These are phyloP conservation scores for Chalara sp. DNA, from an alignment of 2,329 filamentous ascomycete genomes.

Conservation along the genomic window DNA sequence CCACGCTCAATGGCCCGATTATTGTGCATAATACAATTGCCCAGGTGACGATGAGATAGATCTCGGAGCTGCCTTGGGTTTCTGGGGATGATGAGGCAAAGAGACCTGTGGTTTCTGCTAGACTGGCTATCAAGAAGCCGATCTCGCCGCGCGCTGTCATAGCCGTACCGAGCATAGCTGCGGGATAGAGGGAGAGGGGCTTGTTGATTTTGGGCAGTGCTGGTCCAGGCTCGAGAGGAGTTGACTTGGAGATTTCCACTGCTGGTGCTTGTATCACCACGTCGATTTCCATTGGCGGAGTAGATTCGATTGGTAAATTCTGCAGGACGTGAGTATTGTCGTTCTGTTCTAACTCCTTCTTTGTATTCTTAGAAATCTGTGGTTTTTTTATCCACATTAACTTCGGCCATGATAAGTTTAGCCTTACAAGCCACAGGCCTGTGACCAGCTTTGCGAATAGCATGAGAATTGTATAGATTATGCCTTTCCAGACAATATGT, in stretches of 20 bases:
- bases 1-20: conserved; percentile 40
- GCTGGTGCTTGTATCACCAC: too few species aligned
- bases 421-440: conserved; percentile 46
- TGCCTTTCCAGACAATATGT: conserved; percentile 59
- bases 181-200: too few species aligned
- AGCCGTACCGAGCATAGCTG: conserved; percentile 27
- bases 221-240: too few species aligned
- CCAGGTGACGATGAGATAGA: conserved; percentile 46
- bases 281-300: too few species aligned
- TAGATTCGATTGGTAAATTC: too few species aligned
- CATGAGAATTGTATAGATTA: conserved; percentile 69
- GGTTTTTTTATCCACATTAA: too few species aligned
- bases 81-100: neutral
- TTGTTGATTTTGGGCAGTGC: too few species aligned
- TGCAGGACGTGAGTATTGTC: too few species aligned
- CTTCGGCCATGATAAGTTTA: neutral
- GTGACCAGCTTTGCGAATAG: conserved; percentile 53
- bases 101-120: conserved; percentile 48
- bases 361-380: too few species aligned
- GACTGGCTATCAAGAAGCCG: conserved; percentile 65
- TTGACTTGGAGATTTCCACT: too few species aligned
- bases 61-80: conserved; percentile 16
- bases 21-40: conserved; percentile 47
- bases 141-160: conserved; percentile 80
- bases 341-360: too few species aligned